These are phyloP conservation scores for Cryptococcus maquisensis DNA, from an alignment of 1,284 basidiomycete species.

Conservation along the genomic window DNA sequence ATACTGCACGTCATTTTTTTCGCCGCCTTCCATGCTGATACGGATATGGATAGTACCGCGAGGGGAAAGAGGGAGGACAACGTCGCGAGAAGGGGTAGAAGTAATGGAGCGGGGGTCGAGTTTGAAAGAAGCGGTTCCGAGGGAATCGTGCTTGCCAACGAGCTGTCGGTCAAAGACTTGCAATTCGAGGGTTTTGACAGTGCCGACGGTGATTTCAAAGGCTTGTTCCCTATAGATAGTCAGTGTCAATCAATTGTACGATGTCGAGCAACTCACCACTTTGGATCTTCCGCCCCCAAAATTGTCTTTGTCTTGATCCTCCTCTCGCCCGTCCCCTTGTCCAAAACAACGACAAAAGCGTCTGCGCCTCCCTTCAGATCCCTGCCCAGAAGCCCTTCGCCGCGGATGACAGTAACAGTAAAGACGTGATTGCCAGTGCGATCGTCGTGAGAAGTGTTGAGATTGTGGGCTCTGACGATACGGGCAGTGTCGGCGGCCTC, in stretches of 20 bases:
- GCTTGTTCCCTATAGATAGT: conserved; percentile 34
- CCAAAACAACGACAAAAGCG: conserved; percentile 37
- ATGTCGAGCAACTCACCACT: conserved; percentile 27
- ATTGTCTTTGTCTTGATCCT: conserved; percentile 45
- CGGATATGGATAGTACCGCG: conserved; percentile 40
- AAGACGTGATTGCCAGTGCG: conserved; percentile 28
- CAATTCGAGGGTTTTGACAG: conserved; percentile 36
- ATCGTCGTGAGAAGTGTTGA: conserved; percentile 5
- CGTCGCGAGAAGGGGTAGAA: conserved; percentile 28
- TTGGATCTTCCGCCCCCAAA: conserved; percentile 42
- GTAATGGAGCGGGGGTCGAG: conserved; percentile 38
- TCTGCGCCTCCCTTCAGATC: conserved; percentile 37
- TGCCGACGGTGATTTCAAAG: conserved; percentile 36
- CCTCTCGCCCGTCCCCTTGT: conserved; percentile 33
- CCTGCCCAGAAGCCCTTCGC: conserved; percentile 37
- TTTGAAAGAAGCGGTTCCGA: conserved; percentile 37
- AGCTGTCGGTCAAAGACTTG: conserved; percentile 40
- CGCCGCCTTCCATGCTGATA: conserved; percentile 41
- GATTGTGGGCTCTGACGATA: conserved; percentile 32
- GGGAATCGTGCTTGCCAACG: conserved; percentile 45
- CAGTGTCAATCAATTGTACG: neutral
- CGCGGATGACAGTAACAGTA: conserved; percentile 36
- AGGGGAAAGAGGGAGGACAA: conserved; percentile 40
- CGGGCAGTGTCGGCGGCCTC: conserved; percentile 43
- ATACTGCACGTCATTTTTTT: conserved; percentile 42